phyloP scores from a whole-genome alignment of 129 eudicot species.

The Saposhnikovia divaricata region DNA sequence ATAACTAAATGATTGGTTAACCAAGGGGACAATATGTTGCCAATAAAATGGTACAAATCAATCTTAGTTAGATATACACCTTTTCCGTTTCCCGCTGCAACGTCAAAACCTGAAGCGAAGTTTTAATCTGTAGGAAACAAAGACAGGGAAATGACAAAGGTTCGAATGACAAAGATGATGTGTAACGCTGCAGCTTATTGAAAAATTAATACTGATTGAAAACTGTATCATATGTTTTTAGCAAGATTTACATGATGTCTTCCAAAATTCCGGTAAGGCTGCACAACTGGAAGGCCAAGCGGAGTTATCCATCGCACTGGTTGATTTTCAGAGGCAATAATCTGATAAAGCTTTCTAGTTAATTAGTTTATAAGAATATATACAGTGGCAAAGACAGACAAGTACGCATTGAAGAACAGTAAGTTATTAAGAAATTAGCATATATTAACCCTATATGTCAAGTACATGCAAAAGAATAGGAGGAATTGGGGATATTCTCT shows the following conservation, averaged over 20 bases:
- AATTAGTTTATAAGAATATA: conserved; percentile 8
- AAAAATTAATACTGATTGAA: background rate
- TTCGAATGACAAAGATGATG: background rate
- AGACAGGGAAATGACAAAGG: background rate
- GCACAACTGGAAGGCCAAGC: conserved; percentile 97
- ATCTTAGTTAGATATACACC: conserved; percentile 29
- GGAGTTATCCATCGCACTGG: conserved; percentile 96
- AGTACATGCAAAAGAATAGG: background rate
- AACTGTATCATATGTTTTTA: conserved; percentile 4
- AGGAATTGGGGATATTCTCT: background rate
- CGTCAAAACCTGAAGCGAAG: conserved; percentile 83
- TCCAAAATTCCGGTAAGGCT: conserved; percentile 78
- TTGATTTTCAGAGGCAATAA: conserved; percentile 79
- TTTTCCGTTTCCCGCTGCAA: conserved; percentile 75
- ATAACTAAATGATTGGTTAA: background rate
- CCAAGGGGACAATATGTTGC: background rate
- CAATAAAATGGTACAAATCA: background rate
- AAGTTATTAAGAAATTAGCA: background rate
- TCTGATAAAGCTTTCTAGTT: conserved; percentile 30
- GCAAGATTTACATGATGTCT: conserved; percentile 50
- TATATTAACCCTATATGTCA: background rate
- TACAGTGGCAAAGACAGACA: background rate
- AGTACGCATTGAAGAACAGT: background rate
- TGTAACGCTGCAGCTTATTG: background rate
- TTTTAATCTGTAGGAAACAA: conserved; percentile 52